Evolutionary conservation across 768 basidiomycete genomes (phyloP), one percentile per base, ranked within the genome.

Genomic region (Xerocomellus chrysenteron): DNA sequence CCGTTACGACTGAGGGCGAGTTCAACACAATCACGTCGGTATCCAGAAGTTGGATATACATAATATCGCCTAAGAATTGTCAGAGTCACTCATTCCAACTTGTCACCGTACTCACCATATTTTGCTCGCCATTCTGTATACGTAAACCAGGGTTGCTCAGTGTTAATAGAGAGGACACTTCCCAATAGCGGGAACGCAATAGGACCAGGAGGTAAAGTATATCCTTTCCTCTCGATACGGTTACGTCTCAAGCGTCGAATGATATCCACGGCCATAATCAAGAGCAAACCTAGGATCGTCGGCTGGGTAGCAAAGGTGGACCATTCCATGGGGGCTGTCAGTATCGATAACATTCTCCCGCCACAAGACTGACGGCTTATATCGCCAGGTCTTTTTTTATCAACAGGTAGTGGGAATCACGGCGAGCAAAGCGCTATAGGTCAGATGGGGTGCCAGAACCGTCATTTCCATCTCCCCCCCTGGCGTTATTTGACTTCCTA

Each of bases 141-240:
- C 19, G 51, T 57, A 32, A 39, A n/a, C 40, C 40, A 57, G 3
- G 55, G 54, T 21, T 52, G 37, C 14, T 30, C 28, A 5, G 36
- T 13, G 30, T 59, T 33, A 17, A 52, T 9, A 33, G 51, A 59
- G 21, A 49, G 51, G 9, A 10, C 19, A n/a, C n/a, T 56, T 4
- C 55, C 51, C n/a, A 59, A 32, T 16, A 59, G 21, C 11, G 55
- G 55, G 30, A 56, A 33, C 3, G 37, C 4, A 4, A n/a, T 45
- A 14, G 58, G 58, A 16, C 55, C 55, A 36, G 58, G 55, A 6
- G 55, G 58, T 3, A 59, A 21, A 17, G 42, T 47, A 19, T 47
- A 48, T 7, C 50, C 58, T 3, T 47, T 35, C 39, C 47, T 49
- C 32, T 56, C 37, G 1, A 28, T n/a, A 17, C 36, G 26, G 35